Percentiles rank a stretch among this genome's conserved stretches.
These are phyloP conservation scores for Aspergillus phoenicis DNA, from an alignment of 2,329 filamentous ascomycete genomes.

Conservation along the genomic window DNA sequence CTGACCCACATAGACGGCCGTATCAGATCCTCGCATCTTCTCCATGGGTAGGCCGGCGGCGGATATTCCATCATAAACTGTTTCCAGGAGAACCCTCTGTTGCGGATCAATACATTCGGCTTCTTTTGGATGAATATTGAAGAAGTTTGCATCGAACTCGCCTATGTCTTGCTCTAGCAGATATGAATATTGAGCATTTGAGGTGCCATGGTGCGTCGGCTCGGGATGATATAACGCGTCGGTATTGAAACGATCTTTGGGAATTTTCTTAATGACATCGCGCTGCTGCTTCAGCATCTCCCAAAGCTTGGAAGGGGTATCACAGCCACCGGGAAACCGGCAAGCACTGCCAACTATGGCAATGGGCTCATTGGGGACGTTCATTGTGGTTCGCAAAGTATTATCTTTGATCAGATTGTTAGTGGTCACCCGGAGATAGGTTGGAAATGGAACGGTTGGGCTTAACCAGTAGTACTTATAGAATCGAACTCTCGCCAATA, in stretches of 20 bases:
- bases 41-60: constrained; percentile 8
- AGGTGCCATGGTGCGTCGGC: constrained; percentile 3
- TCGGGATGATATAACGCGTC: constrained; percentile 10
- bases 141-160: constrained; percentile 15
- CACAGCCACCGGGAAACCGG: constrained; percentile 14
- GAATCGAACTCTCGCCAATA: too few species aligned
- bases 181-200: not conserved
- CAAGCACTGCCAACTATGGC: constrained; percentile 18
- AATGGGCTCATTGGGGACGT: constrained; percentile 7
- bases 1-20: constrained; percentile 11
- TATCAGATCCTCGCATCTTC: not conserved
- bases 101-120: constrained; percentile 18
- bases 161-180: constrained; percentile 1
- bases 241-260: not conserved
- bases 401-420: not conserved
- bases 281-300: constrained; percentile 7
- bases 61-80: constrained; percentile 13
- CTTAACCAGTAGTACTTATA: too few species aligned
- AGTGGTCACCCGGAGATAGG: not conserved
- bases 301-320: constrained; percentile 13
- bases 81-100: constrained; percentile 15
- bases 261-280: constrained; percentile 7
- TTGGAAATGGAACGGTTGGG: not conserved
- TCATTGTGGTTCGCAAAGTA: not conserved
- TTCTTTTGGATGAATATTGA: constrained; percentile 10